Evolutionary conservation across 805 yeast species (phyloP), one percentile per base, ranked within the genome.

Genomic region (Myxozyma mucilagina): DNA sequence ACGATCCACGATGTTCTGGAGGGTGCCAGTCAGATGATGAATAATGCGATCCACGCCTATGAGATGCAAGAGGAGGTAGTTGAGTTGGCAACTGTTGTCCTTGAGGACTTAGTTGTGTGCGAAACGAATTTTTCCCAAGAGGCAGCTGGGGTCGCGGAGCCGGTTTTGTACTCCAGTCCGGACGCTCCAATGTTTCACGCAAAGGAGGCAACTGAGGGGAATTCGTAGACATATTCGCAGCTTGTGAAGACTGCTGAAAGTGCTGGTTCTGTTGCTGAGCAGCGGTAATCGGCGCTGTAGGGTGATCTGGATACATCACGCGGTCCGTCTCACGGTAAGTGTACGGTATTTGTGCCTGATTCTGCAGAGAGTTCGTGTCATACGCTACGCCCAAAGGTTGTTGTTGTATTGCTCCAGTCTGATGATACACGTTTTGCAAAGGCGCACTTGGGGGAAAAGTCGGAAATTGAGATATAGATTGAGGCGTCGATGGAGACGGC

Each of bases 111-210:
- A 29, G 18, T 31, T 42, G 54, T 4, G 45, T 29, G n/a, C 54
- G 45, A 39, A 50, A 50, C 11, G 54, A 50, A 31, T 16, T 16
- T 29, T 29, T 38, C 13, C 45, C 24, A 24, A 45, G 54, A 11
- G 54, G 54, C 14, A 50, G 54, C 13, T 50, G 54, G 6, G 54
- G 54, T 13, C 54, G 54, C 36, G 54, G 47, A 24, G 43, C 47
- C 31, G 54, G 48, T 11, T 42, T 9, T 13, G 14, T 18, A 16
- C 43, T 34, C 20, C 53, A 38, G 36, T 18, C 14, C 24, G 47
- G 45, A 13, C 45, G 35, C 5, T 11, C 51, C 10, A 55, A 53
- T 1, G 53, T 38, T 14, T 39, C 53, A 32, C 58, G 58, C n/a
- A 55, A 14, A 4, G 58, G 31, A 2, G 47, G 51, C 16, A 55